Percentiles rank a stretch among this genome's conserved stretches.
These are phyloP conservation scores for Pyrrhoderma lamaoense DNA, from an alignment of 1,284 basidiomycete genomes.

Conservation along the genomic window DNA sequence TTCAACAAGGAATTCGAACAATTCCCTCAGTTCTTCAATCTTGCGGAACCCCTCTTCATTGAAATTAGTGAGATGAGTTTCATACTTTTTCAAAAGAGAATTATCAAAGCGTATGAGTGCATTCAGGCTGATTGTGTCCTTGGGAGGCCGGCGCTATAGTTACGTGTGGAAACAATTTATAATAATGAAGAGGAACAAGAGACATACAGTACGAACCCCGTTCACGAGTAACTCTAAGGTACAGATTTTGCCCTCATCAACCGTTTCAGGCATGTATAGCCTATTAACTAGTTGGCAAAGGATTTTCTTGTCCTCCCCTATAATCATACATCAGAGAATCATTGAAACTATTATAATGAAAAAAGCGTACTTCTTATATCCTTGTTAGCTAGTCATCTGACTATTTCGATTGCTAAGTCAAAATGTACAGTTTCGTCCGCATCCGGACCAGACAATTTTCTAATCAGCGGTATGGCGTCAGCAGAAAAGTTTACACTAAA, in stretches of 20 bases:
- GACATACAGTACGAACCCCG: slow-evolving; percentile 53
- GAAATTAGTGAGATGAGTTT: slow-evolving; percentile 51
- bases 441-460: slow-evolving; percentile 32
- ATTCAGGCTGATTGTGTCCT: slow-evolving; percentile 65
- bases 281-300: slow-evolving; percentile 77
- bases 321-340: slow-evolving; percentile 20
- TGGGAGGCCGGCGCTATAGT: slow-evolving; percentile 61
- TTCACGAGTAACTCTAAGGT: slow-evolving; percentile 55
- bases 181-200: not conserved
- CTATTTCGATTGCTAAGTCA: slow-evolving; percentile 70
- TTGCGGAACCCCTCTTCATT: slow-evolving; percentile 65
- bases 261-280: slow-evolving; percentile 64
- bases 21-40: slow-evolving; percentile 46
- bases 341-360: slow-evolving; percentile 7
- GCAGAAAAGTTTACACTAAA: not conserved
- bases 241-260: slow-evolving; percentile 55
- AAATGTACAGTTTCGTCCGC: slow-evolving; percentile 60
- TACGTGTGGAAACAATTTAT: not conserved
- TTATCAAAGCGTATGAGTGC: slow-evolving; percentile 63
- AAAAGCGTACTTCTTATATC: slow-evolving; percentile 36
- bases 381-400: slow-evolving; percentile 51
- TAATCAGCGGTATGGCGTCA: slow-evolving; percentile 13
- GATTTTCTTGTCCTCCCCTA: slow-evolving; percentile 73
- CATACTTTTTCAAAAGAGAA: slow-evolving; percentile 50
- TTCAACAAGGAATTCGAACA: slow-evolving; percentile 65